Base-by-base conservation (phyloP, 176 grass and related monocot species). In the Guadua angustifolia region DNA sequence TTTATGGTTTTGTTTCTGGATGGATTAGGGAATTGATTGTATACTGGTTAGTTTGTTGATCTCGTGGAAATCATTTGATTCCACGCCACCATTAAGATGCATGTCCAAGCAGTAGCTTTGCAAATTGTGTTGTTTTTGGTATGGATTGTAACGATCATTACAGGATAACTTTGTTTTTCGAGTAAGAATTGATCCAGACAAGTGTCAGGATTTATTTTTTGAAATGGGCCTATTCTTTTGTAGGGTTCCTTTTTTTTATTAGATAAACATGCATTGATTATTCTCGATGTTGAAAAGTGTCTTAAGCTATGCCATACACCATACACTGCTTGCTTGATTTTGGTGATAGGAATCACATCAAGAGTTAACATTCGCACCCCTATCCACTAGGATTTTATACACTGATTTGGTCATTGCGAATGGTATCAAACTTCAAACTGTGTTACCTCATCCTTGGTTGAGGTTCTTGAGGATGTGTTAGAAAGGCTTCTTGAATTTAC, bases 251-350 rank as follows among this genome's bases (percentile, higher is more conserved):
- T 59, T 59, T 58, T n/a, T 24, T 59, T 24, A 24, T 24, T 59
- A 59, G n/a, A 24, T 59, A 24, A 57, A 36, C 35, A 24, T 59
- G 56, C 56, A 24, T 21, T 24, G 56, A 46, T 46, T 71, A 71
- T 71, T 46, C n/a, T 25, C 66, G 13, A 16, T 38, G 19, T 22
- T 50, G 2, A 15, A 43, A 38, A 9, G n/a, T 25, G 40, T 32
- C 14, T 73, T 73, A 73, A 15, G 2, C 75, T 26, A 26, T 69
- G 45, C 10, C 49, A 69, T 66, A 64, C 15, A 67, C 19, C 68
- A 51, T 69, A 32, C 26, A 47, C 7, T 66, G 35, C 35, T 79
- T 38, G 6, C 60, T 66, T 79, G 39, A 59, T 88, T 82, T 61
- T 0, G 67, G 15, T 67, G 10, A 18, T 84, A 74, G 17, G 47